Evolutionary conservation across 2,329 filamentous ascomycete species (phyloP), one percentile per base, ranked within the genome.

Genomic region (Penicillium sp.): DNA sequence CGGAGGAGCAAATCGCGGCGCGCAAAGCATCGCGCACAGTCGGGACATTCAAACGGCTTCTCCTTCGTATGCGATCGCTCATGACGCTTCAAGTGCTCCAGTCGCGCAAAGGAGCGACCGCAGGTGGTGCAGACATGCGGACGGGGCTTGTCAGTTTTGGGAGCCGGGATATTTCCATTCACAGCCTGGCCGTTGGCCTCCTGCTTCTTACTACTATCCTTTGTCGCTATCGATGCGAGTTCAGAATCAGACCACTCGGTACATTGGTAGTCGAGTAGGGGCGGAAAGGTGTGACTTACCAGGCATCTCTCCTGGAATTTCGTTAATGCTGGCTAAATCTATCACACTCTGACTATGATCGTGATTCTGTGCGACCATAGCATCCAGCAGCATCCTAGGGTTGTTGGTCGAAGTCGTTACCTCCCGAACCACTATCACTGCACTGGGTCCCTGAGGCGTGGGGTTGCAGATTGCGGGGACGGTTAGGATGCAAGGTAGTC

Each of bases 21-120:
- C 43, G 92, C 92, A 67, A 98, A 98, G 69, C 92, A 96, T 67
- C 92, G 74, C 25, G 86, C 77, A 66, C 92, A 98, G 64, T 96
- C 87, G 17, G 87, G 86, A 57, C 92, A 98, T 66, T 95, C 88
- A 56, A 98, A 98, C 1, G 92, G 92, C 72, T 98, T 98, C 69
- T 98, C 89, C 65, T 98, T 95, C 30, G 89, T 95, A 62, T 95
- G 89, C n/a, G 88, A 95, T 46, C 92, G 80, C 69, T 96, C 92
- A 66, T 98, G 92, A 44, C 92, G 84, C 71, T 98, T 98, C 51
- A 98, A 71, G 64, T 98, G 92, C 69, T 98, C 92, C 54, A 98
- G 71, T 44, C 92, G 82, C 41, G 92, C 92, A 64, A 98, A 98
- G 20, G 86, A 94, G 50, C 92, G 82, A 56, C 82, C 79, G 65